Conservation (phyloP, 306 rosid species). For the Quercus robur region DNA sequence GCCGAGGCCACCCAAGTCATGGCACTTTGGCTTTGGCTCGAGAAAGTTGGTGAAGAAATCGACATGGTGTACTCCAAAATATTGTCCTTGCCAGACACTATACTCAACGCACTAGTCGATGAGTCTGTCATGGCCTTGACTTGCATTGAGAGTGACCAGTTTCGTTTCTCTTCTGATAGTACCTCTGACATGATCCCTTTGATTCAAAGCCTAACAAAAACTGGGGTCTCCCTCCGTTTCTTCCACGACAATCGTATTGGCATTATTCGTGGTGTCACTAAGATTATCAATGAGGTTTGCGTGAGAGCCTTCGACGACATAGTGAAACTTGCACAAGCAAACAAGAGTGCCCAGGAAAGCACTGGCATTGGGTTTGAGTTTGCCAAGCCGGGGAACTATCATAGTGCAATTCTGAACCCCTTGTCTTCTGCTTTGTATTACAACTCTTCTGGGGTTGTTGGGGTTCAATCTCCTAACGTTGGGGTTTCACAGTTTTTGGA, state of each 20-base stretch:
- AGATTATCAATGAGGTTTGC: slow-evolving; percentile 37
- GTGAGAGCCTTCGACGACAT: slow-evolving; percentile 48
- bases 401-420: not conserved
- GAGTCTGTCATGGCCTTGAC: slow-evolving; percentile 37
- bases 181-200: slow-evolving; percentile 17
- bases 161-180: not conserved
- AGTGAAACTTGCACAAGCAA: slow-evolving; percentile 1
- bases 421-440: not conserved
- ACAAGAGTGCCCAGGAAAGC: not conserved
- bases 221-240: slow-evolving; percentile 24
- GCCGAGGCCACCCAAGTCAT: slow-evolving; percentile 39
- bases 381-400: not conserved
- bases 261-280: slow-evolving; percentile 15
- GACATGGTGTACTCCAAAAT: slow-evolving; percentile 22
- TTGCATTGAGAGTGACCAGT: slow-evolving; percentile 29
- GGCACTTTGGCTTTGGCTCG: slow-evolving; percentile 70
- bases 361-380: not conserved
- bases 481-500: not conserved
- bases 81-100: slow-evolving; percentile 22
- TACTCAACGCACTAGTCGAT: slow-evolving; percentile 24
- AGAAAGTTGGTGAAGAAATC: slow-evolving; percentile 11
- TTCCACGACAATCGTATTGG: slow-evolving; percentile 28
- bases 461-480: not conserved
- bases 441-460: not conserved
- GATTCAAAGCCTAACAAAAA: slow-evolving; percentile 23